Evolutionary conservation across 805 yeast genomes (phyloP), one percentile per base, ranked within the genome.

Genomic region (Blastobotrys mokoenaii): DNA sequence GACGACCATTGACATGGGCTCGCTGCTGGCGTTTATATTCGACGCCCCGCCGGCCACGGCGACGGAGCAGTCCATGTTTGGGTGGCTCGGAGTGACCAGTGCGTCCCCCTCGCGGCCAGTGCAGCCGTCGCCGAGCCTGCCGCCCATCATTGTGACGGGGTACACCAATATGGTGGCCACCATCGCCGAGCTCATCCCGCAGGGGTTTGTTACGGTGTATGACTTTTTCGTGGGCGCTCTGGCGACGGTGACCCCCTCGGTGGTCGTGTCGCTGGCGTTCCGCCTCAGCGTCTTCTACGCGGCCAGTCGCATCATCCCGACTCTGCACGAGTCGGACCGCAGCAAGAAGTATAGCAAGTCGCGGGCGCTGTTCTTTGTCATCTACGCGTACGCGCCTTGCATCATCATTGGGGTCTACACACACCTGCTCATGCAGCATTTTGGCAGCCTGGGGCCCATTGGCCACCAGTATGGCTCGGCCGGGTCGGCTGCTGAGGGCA

Each of bases 321-420:
- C 52, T 1, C 17, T 51, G 34, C 35, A 45, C n/a, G 43, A 38
- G 25, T 12, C 40, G 12, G 30, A 11, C 12, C 15, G 16, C 6
- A 7, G 22, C 40, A 38, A 38, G n/a, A 16, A 27, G 18, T 48
- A 44, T 2, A 39, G 58, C 44, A 41, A 51, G 45, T 41, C 51
- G 35, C 31, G 53, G 47, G 45, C 50, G 33, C 39, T 50, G 38
- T 38, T 57, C 33, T 51, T 54, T 31, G 62, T 85, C 51, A 73
- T 88, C 27, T 88, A 89, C 60, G 80, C 95, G 30, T 90, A 85
- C 63, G 84, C 96, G 32, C 97, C 97, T 1, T 86, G 96, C 64
- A 80, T 93, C 47, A 79, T 93, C 34, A 88, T 93, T 47, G 96
- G 96, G 0, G 95, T 93, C 48, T 93, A 93, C 66, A 87, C 97